phyloP scores from a whole-genome alignment of 768 basidiomycete genomes.

The Boletus insuetus region DNA sequence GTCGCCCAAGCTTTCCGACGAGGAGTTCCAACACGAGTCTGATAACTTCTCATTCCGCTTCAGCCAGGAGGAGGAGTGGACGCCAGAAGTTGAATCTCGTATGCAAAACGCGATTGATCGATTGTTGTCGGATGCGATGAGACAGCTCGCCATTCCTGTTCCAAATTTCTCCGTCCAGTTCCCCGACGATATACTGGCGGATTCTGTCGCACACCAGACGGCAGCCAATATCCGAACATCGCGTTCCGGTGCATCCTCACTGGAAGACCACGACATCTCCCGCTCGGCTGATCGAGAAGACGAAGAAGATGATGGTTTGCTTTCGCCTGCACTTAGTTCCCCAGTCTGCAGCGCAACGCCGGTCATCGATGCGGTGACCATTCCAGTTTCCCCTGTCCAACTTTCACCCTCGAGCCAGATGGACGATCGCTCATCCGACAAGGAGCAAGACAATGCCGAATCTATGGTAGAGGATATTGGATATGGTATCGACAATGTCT shows the following conservation, averaged over 20 bases:
- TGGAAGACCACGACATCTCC: not conserved
- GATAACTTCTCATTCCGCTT: constrained; percentile 12
- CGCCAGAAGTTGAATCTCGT: constrained; percentile 8
- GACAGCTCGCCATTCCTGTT: constrained; percentile 5
- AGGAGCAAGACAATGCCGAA: not conserved
- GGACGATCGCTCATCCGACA: not conserved
- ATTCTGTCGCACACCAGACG: not conserved
- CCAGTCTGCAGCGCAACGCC: too few species aligned
- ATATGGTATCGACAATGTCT: not conserved
- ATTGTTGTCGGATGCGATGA: constrained; percentile 5
- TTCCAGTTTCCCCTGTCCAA: too few species aligned
- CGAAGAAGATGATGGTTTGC: not conserved
- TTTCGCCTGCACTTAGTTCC: too few species aligned
- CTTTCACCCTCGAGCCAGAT: not conserved
- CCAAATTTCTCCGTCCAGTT: constrained; percentile 8
- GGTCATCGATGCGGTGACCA: too few species aligned
- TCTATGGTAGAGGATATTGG: not conserved
- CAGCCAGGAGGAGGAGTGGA: constrained; percentile 14
- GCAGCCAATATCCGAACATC: not conserved
- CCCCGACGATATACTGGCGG: constrained; percentile 7
- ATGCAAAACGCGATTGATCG: constrained; percentile 9
- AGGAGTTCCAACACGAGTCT: constrained; percentile 8
- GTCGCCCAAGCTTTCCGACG: constrained; percentile 7
- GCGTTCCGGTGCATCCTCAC: not conserved
- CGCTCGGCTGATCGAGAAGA: constrained; percentile 8